Evolutionary conservation across 352 stramenopile species (phyloP).

Genomic region (Globisporangium barbulae): DNA sequence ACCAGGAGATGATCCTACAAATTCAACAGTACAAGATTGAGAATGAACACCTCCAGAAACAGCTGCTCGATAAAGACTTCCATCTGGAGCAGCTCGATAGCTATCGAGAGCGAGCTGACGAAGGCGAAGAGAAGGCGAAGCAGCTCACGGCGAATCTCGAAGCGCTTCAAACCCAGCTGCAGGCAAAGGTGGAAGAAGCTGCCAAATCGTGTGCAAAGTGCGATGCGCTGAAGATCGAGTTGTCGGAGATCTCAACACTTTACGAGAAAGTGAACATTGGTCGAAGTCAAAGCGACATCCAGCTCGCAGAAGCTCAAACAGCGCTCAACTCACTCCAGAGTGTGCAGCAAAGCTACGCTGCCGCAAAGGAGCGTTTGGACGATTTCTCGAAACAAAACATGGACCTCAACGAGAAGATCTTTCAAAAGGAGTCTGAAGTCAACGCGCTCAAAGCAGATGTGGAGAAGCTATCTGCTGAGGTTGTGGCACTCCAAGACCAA

Average conservation of each 20-base stretch:
- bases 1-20: slow-evolving; percentile 42
- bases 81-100: slow-evolving; percentile 55
- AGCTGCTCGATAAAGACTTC: slow-evolving; percentile 64
- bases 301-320: slow-evolving; percentile 52
- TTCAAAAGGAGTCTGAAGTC: slow-evolving; percentile 50
- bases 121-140: slow-evolving; percentile 40
- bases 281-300: slow-evolving; percentile 47
- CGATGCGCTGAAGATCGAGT: slow-evolving; percentile 36
- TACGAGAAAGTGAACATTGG: slow-evolving; percentile 68
- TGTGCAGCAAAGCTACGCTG: slow-evolving; percentile 37
- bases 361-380: slow-evolving; percentile 35
- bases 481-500: slow-evolving; percentile 36
- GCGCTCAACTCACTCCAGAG: slow-evolving; percentile 37
- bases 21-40: slow-evolving; percentile 73
- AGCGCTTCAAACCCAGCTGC: slow-evolving; percentile 30
- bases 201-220: slow-evolving; percentile 38
- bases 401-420: slow-evolving; percentile 49
- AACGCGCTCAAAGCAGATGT: slow-evolving; percentile 41
- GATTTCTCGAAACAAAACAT: slow-evolving; percentile 53
- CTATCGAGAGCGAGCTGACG: slow-evolving; percentile 42
- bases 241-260: slow-evolving; percentile 42
- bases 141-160: slow-evolving; percentile 30
- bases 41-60: slow-evolving; percentile 68
- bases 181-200: slow-evolving; percentile 31
- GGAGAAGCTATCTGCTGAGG: slow-evolving; percentile 38